Percentiles rank a stretch among this genome's conserved stretches.
These are phyloP conservation scores for Rhazya stricta DNA, from an alignment of 257 asterid species.

Conservation along the genomic window DNA sequence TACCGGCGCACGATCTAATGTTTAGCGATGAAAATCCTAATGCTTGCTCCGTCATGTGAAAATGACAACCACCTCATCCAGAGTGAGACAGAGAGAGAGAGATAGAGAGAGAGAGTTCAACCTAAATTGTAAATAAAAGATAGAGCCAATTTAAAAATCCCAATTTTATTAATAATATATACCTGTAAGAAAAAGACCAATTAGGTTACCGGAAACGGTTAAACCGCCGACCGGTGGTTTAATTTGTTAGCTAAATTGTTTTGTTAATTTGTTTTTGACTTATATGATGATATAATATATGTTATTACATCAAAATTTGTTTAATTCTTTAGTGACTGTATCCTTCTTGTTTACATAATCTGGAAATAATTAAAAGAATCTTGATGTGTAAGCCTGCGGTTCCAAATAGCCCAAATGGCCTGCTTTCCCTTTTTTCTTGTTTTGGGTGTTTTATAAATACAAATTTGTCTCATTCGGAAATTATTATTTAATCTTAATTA, in stretches of 20 bases:
- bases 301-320: constrained; percentile 18
- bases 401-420: constrained; percentile 7
- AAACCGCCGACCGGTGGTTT: constrained; percentile 25
- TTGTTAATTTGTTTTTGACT: constrained; percentile 15
- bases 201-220: constrained; percentile 17
- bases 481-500: neutral
- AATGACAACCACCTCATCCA: neutral
- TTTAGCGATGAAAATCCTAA: constrained; percentile 92
- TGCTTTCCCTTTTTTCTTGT: neutral
- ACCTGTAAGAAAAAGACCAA: constrained; percentile 3
- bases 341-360: constrained; percentile 11
- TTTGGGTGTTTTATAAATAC: neutral
- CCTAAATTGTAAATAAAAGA: constrained; percentile 38
- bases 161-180: neutral
- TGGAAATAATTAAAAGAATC: neutral
- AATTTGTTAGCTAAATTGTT: neutral
- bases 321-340: neutral
- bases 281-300: neutral
- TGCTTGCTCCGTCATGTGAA: constrained; percentile 78
- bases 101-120: constrained; percentile 15
- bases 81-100: too few relatives aligned
- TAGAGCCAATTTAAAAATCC: neutral
- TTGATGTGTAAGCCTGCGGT: constrained; percentile 8
- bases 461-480: neutral
- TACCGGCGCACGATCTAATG: constrained; percentile 34